Conservation (phyloP, 768 basidiomycete species). For the Russula vinacea region DNA sequence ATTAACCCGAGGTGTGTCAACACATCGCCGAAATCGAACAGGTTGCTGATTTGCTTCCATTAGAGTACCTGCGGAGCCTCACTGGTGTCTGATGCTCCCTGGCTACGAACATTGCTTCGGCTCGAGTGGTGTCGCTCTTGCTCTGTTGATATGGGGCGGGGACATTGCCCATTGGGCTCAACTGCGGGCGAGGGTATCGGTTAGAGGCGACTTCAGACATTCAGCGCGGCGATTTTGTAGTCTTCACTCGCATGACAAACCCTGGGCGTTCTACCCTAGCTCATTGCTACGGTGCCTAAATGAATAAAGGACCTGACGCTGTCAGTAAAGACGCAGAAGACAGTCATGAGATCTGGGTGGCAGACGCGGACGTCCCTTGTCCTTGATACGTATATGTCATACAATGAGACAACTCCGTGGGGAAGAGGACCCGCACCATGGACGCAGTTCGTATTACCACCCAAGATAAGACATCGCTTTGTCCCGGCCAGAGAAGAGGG, state of each 20-base stretch:
- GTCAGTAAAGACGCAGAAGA: neutral
- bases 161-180: neutral
- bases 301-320: neutral
- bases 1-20: constrained; percentile 62
- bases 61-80: constrained; percentile 36
- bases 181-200: neutral
- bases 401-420: neutral
- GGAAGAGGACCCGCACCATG: neutral
- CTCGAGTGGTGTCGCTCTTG: neutral
- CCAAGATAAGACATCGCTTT: neutral
- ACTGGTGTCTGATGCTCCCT: constrained; percentile 32
- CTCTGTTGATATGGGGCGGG: too few species aligned
- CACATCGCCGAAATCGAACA: neutral
- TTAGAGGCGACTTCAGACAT: neutral
- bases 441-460: neutral
- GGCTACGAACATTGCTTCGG: neutral
- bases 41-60: neutral
- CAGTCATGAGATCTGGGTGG: neutral
- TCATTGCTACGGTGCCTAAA: neutral
- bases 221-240: neutral
- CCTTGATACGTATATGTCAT: neutral
- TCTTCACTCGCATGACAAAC: neutral
- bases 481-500: too few species aligned
- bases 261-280: neutral
- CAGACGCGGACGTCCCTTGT: neutral